Evolutionary conservation across 2,329 filamentous ascomycete species (phyloP).

Genomic region (Nemania bipapillata): DNA sequence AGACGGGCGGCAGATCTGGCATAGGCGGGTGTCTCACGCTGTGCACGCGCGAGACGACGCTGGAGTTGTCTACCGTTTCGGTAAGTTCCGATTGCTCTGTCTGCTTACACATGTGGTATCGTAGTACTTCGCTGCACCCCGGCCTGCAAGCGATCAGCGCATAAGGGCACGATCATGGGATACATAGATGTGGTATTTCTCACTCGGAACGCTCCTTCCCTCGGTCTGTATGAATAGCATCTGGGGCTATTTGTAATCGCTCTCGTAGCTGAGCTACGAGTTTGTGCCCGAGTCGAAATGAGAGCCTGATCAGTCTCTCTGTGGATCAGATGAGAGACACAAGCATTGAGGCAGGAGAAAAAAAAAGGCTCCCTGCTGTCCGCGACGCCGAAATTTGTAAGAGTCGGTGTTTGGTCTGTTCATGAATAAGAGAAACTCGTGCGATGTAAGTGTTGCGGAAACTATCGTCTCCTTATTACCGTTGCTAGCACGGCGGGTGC

Average conservation of each 20-base stretch:
- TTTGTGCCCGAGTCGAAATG: not conserved
- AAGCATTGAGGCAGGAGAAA: not conserved
- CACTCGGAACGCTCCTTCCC: not conserved
- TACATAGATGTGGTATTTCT: not conserved
- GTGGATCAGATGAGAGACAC: not conserved
- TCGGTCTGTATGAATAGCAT: not conserved
- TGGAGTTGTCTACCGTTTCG: conserved; percentile 2
- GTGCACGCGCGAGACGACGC: not conserved
- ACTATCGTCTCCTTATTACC: not conserved
- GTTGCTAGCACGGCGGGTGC: not conserved
- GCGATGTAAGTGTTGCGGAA: not conserved
- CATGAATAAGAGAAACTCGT: conserved; percentile 1
- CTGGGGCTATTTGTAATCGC: not conserved
- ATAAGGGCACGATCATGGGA: conserved; percentile 30
- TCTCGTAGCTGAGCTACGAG: not conserved
- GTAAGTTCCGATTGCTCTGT: conserved; percentile 18
- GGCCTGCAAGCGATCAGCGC: conserved; percentile 16
- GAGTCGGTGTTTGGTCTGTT: conserved; percentile 22
- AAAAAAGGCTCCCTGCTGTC: not conserved
- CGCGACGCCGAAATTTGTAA: not conserved
- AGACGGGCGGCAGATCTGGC: conserved; percentile 15
- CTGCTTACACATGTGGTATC: conserved; percentile 12
- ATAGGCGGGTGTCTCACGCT: conserved; percentile 5
- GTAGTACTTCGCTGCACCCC: conserved; percentile 26
- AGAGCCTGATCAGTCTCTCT: not conserved